These are phyloP conservation scores for Elsinoe arachidis DNA, from an alignment of 2,329 filamentous ascomycete genomes.

Conservation along the genomic window DNA sequence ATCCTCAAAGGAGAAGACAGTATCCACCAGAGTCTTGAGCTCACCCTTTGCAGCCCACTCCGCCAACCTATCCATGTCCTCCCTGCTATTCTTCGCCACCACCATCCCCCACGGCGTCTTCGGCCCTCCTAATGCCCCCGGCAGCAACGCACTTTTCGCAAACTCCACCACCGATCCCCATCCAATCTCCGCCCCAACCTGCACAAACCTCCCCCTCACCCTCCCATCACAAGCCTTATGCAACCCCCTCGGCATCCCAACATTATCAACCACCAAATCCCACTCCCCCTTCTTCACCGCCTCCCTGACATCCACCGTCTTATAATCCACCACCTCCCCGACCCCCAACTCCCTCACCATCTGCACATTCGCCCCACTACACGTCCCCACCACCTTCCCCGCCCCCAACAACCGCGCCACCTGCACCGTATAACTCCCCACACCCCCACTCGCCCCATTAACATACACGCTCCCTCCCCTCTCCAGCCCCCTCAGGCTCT, in stretches of 20 bases:
- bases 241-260: constrained; percentile 42
- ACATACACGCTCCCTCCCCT: constrained; percentile 49
- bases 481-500: constrained; percentile 31
- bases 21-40: constrained; percentile 48
- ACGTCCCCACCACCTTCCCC: constrained; percentile 47
- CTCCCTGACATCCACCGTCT: constrained; percentile 35
- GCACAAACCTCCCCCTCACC: constrained; percentile 44
- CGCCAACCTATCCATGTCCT: constrained; percentile 42
- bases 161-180: constrained; percentile 26
- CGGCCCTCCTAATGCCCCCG: constrained; percentile 44
- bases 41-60: constrained; percentile 51
- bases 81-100: constrained; percentile 12
- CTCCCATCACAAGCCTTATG: constrained; percentile 48
- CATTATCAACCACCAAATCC: constrained; percentile 50
- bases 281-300: constrained; percentile 44
- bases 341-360: constrained; percentile 52
- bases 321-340: constrained; percentile 56
- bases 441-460: constrained; percentile 57
- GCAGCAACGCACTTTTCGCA: constrained; percentile 34
- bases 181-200: constrained; percentile 38
- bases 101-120: constrained; percentile 36
- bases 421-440: constrained; percentile 53
- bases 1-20: constrained; percentile 48
- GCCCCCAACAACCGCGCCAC: constrained; percentile 54
- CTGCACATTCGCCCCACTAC: constrained; percentile 49